Percentiles rank a stretch among this genome's conserved stretches.
These are phyloP conservation scores for Quercus cerris DNA, from an alignment of 306 rosid genomes.

Conservation along the genomic window DNA sequence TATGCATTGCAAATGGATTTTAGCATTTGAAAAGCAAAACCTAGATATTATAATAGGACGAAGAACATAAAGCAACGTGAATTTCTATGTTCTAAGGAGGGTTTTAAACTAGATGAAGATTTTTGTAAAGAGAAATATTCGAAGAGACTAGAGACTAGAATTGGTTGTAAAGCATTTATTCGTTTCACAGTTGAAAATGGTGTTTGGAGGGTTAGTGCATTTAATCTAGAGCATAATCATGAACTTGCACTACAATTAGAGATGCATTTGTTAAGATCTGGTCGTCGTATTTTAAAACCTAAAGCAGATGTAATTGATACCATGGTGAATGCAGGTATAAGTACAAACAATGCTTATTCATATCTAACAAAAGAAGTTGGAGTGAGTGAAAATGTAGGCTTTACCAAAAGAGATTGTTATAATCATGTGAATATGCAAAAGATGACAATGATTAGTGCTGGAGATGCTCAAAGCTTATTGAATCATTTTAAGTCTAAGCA, in stretches of 20 bases:
- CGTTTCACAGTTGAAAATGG: not conserved
- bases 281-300: not conserved
- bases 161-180: not conserved
- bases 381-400: not conserved
- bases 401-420: not conserved
- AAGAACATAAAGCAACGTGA: not conserved
- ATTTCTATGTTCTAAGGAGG: not conserved
- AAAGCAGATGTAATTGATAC: not conserved
- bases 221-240: not conserved
- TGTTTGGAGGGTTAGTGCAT: not conserved
- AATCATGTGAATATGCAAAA: not conserved
- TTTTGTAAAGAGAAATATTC: not conserved
- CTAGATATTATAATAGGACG: not conserved
- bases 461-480: not conserved
- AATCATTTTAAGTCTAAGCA: not conserved
- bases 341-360: not conserved
- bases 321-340: not conserved
- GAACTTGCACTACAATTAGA: not conserved
- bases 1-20: no score
- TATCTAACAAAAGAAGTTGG: not conserved
- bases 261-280: not conserved
- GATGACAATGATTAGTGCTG: not conserved
- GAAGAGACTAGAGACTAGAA: not conserved
- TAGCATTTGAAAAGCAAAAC: no score
- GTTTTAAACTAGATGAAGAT: not conserved